Conservation (phyloP, 371 early-diverging fungal genomes). For the Entomophthora muscae region DNA sequence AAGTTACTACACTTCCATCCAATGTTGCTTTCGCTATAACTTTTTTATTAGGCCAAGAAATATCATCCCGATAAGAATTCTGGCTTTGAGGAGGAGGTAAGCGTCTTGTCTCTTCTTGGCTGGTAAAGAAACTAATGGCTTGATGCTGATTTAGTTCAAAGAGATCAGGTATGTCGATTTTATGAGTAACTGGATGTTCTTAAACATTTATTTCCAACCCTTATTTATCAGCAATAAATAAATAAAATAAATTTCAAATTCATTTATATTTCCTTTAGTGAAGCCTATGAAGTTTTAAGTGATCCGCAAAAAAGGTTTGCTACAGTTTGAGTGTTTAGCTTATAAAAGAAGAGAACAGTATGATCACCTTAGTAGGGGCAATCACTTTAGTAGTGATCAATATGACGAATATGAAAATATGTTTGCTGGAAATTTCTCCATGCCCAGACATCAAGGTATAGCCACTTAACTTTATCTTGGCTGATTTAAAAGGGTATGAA, state of each 20-base stretch:
- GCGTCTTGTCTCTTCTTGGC: not conserved
- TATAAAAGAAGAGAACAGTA: constrained; percentile 2
- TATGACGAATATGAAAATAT: constrained; percentile 62
- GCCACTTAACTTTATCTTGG: constrained; percentile 77
- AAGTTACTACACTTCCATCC: not conserved
- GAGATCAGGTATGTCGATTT: constrained; percentile 11
- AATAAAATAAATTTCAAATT: no score
- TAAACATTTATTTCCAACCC: no score
- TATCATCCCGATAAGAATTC: constrained; percentile 89
- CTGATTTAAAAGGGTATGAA: constrained; percentile 54
- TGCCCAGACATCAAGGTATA: constrained; percentile 36
- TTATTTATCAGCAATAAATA: no score
- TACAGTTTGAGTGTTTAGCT: constrained; percentile 17
- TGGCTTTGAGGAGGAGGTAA: constrained; percentile 16
- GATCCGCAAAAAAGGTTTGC: constrained; percentile 39
- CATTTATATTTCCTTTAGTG: constrained; percentile 13
- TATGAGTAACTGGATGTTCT: no score
- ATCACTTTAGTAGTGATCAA: constrained; percentile 77
- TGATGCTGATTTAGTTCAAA: constrained; percentile 10
- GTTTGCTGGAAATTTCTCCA: constrained; percentile 55
- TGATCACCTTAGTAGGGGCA: constrained; percentile 83
- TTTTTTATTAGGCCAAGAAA: constrained; percentile 48
- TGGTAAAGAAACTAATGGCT: constrained; percentile 8
- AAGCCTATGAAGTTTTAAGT: constrained; percentile 49
- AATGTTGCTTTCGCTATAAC: not conserved